Evolutionary conservation across 345 rosid species (phyloP).

Genomic region (Eucalyptus melliodora): DNA sequence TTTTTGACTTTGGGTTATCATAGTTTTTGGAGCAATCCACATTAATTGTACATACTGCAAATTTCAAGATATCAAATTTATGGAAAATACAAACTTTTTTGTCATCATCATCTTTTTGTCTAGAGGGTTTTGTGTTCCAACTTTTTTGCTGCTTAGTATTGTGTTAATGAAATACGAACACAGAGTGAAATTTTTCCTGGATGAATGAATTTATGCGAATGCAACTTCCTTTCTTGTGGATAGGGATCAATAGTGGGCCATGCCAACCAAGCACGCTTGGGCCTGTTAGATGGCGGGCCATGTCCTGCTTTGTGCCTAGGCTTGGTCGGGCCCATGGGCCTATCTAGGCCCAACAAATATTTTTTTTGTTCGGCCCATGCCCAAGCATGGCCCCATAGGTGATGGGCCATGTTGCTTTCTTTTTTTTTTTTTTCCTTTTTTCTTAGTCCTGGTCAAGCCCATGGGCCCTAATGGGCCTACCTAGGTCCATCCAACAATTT

Average conservation of each 20-base stretch:
- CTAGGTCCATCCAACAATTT: no score
- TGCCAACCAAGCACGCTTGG: accelerated
- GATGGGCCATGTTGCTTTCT: no score
- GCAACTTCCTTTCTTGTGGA: neutral
- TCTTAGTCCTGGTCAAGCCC: no score
- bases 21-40: accelerated
- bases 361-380: no score
- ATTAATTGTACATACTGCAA: neutral
- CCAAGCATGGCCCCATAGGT: no score
- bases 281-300: neutral
- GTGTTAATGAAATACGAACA: accelerated
- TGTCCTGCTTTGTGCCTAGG: no score
- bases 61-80: neutral
- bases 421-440: no score
- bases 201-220: neutral
- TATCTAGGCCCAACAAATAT: neutral
- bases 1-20: neutral
- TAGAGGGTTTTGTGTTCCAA: accelerated
- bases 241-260: accelerated
- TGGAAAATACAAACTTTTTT: no score
- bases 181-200: neutral
- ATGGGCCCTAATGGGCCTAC: no score
- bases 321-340: no score
- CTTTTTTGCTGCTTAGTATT: no score
- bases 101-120: neutral